These are phyloP conservation scores for Chimonanthus salicifolius DNA, from an alignment of 164 flowering plant genomes.

Conservation along the genomic window DNA sequence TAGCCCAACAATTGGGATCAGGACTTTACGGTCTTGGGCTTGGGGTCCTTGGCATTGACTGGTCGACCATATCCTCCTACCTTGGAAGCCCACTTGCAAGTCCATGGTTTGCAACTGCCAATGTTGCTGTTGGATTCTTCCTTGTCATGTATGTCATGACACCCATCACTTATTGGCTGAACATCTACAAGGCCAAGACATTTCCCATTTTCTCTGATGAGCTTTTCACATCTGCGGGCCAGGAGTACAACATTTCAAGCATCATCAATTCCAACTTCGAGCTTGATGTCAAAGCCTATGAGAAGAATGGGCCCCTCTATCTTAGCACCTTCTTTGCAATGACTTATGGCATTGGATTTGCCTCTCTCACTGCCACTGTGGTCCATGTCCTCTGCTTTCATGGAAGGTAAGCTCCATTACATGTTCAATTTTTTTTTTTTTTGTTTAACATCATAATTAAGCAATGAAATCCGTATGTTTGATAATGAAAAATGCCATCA, in stretches of 20 bases:
- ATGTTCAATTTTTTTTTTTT: too few species aligned
- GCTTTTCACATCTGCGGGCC: conserved; percentile 50
- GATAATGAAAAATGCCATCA: too few species aligned
- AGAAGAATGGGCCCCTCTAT: conserved; percentile 47
- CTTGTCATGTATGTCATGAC: conserved; percentile 60
- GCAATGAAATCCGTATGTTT: too few species aligned
- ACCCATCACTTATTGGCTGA: conserved; percentile 59
- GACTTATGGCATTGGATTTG: conserved; percentile 81
- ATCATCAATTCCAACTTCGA: conserved; percentile 60
- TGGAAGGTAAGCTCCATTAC: conserved; percentile 47
- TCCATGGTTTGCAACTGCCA: conserved; percentile 92
- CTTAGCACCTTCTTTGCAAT: conserved; percentile 74
- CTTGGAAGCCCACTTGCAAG: conserved; percentile 83
- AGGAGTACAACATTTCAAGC: conserved; percentile 39
- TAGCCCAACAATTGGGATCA: conserved; percentile 78
- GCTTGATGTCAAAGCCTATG: conserved; percentile 50
- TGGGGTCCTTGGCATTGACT: conserved; percentile 61
- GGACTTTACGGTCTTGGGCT: conserved; percentile 73
- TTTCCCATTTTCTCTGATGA: conserved; percentile 64
- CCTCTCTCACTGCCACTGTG: conserved; percentile 64
- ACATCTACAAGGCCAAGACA: conserved; percentile 61
- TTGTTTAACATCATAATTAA: too few species aligned
- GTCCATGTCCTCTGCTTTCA: conserved; percentile 65
- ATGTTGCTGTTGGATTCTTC: conserved; percentile 60
- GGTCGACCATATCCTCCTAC: conserved; percentile 71